Percentiles rank a stretch among this genome's conserved stretches.
Conservation (phyloP, 2,329 filamentous ascomycete genomes). For the Fusarium globosum region DNA sequence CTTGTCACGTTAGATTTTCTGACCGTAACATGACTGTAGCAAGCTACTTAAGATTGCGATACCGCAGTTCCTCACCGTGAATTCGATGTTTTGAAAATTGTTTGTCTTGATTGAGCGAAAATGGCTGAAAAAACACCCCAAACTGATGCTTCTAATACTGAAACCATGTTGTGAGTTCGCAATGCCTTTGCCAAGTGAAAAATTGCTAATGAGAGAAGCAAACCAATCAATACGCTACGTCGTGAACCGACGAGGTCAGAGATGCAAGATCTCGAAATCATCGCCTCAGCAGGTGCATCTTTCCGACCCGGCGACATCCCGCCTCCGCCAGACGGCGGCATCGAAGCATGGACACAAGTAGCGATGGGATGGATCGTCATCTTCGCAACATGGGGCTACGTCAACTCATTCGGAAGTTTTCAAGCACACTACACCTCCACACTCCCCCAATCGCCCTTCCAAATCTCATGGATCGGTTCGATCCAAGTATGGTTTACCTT, state of each 20-base stretch:
- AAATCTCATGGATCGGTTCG: constrained; percentile 60
- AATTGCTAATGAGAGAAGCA: neutral
- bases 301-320: constrained; percentile 14
- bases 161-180: constrained; percentile 4
- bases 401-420: constrained; percentile 59
- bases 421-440: constrained; percentile 55
- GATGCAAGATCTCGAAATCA: constrained; percentile 19
- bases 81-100: no score
- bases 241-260: constrained; percentile 10
- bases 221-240: neutral
- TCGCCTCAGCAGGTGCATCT: constrained; percentile 17
- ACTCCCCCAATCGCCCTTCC: constrained; percentile 48
- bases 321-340: constrained; percentile 43
- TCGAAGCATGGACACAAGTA: constrained; percentile 52
- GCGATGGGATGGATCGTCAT: constrained; percentile 55
- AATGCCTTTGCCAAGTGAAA: no score
- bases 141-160: neutral
- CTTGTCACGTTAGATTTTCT: neutral
- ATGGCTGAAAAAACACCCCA: constrained; percentile 1
- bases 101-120: neutral
- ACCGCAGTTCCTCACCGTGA: neutral
- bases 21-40: neutral
- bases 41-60: neutral
- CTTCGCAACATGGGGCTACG: constrained; percentile 57
- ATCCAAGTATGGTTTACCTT: constrained; percentile 58